Evolutionary conservation across 2,329 filamentous ascomycete species (phyloP), one percentile per base, ranked within the genome.

Genomic region (Coniochaeta sp.): DNA sequence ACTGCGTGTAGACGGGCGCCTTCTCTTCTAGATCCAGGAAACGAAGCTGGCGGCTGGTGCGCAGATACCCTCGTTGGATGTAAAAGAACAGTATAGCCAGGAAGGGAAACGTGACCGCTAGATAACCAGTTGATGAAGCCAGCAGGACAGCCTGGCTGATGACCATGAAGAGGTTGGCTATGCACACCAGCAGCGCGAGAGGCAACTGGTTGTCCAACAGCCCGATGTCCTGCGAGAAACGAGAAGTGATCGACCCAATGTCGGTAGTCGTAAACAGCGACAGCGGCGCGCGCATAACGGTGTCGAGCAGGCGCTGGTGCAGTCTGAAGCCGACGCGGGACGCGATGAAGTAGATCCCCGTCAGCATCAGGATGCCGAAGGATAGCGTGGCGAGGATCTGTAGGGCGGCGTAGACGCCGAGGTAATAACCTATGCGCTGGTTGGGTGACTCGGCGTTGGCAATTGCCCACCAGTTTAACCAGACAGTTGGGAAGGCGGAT

Each of bases 11-110:
- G 14, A 42, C 40, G 26, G 69, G 67, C 7, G 62, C 60, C 52
- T 68, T 71, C 20, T 61, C 56, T 49, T 71, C 65, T 8, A 71
- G 58, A 16, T 70, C 68, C 18, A 71, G 57, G 2, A 67, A 55
- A 10, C 69, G 65, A 3, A 71, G 54, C 54, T 71, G 68, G 4
- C 67, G 60, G 0, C 68, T 71, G 1, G 69, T 72, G 13, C 62
- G 59, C 1, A 71, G 63, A 50, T 68, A 68, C 48, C 64, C 65
- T 18, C 60, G 58, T 38, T 65, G 62, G 28, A 67, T 53, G 2
- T 69, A 50, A 52, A 74, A 81, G 2, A 80, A 54, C 2, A 71
- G 56, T 0, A 61, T 60, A n/a, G 74, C 53, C 2, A 79, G 59
- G 2, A 75, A 60, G 0, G 78, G 78, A 48, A 81, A 73, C 0